Percentiles rank a stretch among this genome's conserved stretches.
Evolutionary conservation across 2,329 filamentous ascomycete species (phyloP).

Genomic region (Seiridium cupressi): DNA sequence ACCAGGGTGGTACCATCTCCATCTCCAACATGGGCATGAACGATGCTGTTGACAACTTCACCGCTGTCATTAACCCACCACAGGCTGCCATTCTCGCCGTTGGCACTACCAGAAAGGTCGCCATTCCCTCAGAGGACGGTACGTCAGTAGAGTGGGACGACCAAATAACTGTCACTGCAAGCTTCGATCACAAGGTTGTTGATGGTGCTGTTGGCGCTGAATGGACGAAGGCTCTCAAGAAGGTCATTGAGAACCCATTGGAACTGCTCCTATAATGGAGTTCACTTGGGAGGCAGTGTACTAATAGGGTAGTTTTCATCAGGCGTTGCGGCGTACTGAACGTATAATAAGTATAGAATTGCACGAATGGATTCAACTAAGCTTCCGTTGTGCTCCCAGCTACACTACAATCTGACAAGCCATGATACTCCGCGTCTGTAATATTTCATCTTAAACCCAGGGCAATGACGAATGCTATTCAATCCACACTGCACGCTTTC

Average conservation of each 20-base stretch:
- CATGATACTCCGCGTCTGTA: neutral
- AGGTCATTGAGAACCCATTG: constrained; percentile 94
- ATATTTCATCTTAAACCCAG: neutral
- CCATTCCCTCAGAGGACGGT: constrained; percentile 82
- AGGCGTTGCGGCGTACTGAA: constrained; percentile 9
- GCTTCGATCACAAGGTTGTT: constrained; percentile 98
- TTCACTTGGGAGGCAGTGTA: constrained; percentile 4
- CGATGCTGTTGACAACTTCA: constrained; percentile 91
- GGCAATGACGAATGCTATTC: too few relatives aligned
- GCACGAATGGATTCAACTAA: constrained; percentile 6
- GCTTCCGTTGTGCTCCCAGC: neutral
- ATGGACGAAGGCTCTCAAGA: constrained; percentile 97
- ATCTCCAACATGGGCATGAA: constrained; percentile 99
- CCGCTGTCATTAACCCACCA: constrained; percentile 97
- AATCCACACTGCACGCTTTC: too few relatives aligned
- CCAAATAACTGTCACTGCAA: constrained; percentile 90
- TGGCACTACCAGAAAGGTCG: constrained; percentile 93
- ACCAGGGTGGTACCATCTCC: constrained; percentile 97
- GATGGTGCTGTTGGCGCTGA: constrained; percentile 95
- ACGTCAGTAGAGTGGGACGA: constrained; percentile 87
- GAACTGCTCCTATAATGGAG: constrained; percentile 78
- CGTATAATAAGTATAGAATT: constrained; percentile 10
- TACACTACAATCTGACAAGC: neutral
- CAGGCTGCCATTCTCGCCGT: constrained; percentile 95
- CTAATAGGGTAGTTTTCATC: constrained; percentile 8